Evolutionary conservation across 768 basidiomycete genomes (phyloP).

Genomic region (Saitozyma sp.): DNA sequence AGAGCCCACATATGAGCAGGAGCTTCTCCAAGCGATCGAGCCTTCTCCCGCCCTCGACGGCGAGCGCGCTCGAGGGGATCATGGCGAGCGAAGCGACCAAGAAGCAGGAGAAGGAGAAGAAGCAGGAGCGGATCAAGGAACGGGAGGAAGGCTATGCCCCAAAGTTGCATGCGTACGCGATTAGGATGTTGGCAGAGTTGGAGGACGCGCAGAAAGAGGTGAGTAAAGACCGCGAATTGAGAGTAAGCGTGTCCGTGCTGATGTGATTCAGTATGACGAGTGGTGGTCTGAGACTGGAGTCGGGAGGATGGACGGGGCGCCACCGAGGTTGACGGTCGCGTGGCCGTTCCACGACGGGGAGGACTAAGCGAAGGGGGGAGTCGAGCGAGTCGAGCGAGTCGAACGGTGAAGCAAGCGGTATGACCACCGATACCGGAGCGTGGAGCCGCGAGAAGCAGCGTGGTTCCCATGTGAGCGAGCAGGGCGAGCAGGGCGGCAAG

Average conservation of each 20-base stretch:
- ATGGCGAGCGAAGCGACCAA: slow-evolving; percentile 5
- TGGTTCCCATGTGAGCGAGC: no score
- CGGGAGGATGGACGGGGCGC: slow-evolving; percentile 46
- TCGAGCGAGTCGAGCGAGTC: no score
- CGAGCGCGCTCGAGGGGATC: slow-evolving; percentile 33
- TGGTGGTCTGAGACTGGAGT: slow-evolving; percentile 52
- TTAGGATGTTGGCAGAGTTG: slow-evolving; percentile 51
- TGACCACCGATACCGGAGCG: not conserved
- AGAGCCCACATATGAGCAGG: slow-evolving; percentile 49
- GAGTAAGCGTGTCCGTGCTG: slow-evolving; percentile 4
- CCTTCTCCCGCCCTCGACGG: slow-evolving; percentile 45
- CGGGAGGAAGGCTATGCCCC: slow-evolving; percentile 38
- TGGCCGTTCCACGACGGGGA: slow-evolving; percentile 53
- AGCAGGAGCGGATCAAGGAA: slow-evolving; percentile 15
- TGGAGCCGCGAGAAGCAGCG: no score
- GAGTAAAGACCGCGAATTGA: slow-evolving; percentile 14
- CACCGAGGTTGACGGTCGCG: slow-evolving; percentile 51
- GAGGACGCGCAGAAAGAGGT: slow-evolving; percentile 53
- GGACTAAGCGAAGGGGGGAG: slow-evolving; percentile 23
- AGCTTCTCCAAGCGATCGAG: slow-evolving; percentile 50
- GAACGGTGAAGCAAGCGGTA: not conserved
- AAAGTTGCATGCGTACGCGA: slow-evolving; percentile 49
- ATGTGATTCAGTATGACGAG: slow-evolving; percentile 45
- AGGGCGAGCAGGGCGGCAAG: no score
- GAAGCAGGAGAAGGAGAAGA: slow-evolving; percentile 5